phyloP scores from a whole-genome alignment of 139 green algal genomes.

The Closterium sp. region DNA sequence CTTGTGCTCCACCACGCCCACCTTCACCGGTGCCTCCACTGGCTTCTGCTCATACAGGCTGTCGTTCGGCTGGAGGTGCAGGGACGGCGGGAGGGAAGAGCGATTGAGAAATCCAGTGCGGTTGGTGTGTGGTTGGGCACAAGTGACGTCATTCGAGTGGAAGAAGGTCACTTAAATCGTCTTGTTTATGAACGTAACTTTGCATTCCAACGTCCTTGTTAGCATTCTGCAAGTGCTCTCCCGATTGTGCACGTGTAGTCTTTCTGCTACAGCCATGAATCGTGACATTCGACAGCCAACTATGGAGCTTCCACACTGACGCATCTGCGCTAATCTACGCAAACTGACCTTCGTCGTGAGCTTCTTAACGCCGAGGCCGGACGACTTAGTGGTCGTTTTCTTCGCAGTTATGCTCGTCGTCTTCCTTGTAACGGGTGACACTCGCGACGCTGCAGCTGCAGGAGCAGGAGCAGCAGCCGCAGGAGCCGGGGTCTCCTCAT shows the following conservation, averaged over 20 bases:
- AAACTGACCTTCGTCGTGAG: conserved; percentile 10
- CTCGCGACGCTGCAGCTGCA: background rate
- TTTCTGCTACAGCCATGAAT: background rate
- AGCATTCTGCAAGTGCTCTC: background rate
- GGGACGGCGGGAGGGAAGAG: background rate
- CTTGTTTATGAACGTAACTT: too few relatives aligned
- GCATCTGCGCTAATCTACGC: background rate
- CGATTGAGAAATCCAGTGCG: too few relatives aligned
- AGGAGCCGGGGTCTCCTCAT: background rate
- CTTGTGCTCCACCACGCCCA: background rate
- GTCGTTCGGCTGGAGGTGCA: conserved; percentile 66
- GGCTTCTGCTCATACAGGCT: conserved; percentile 59
- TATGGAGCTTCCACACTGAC: background rate
- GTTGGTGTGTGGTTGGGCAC: too few relatives aligned
- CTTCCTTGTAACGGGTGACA: background rate
- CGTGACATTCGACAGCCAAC: background rate
- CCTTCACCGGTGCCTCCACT: conserved; percentile 1
- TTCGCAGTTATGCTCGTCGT: conserved; percentile 5
- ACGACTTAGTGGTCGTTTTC: conserved; percentile 10
- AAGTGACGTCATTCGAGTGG: too few relatives aligned
- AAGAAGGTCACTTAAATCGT: too few relatives aligned
- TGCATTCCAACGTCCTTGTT: too few relatives aligned
- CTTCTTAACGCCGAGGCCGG: background rate
- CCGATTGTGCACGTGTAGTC: background rate
- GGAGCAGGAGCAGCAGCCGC: background rate